These are phyloP conservation scores for Pseudisothecium myosuroides DNA, from an alignment of 225 moss, liverwort and hornwort species.

Conservation along the genomic window DNA sequence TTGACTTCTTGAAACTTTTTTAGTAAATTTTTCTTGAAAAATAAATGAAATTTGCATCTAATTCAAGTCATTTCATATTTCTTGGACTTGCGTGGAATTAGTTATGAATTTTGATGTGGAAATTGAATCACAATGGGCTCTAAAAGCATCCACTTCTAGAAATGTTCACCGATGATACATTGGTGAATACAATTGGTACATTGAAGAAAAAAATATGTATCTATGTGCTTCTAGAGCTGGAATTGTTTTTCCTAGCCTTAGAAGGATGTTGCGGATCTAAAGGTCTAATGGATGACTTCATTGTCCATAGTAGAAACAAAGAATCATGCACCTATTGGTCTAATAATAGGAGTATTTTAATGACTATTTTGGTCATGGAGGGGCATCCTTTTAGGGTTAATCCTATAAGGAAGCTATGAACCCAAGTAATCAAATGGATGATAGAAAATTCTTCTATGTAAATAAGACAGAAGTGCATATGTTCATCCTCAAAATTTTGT, in stretches of 20 bases:
- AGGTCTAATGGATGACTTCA: not conserved
- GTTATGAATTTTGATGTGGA: not conserved
- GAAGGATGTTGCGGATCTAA: fast-evolving
- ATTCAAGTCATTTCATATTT: not conserved
- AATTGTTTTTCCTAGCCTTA: fast-evolving
- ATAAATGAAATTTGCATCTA: not conserved
- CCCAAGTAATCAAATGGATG: fast-evolving
- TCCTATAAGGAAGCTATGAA: fast-evolving
- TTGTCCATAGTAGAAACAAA: fast-evolving
- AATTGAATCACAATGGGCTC: fast-evolving
- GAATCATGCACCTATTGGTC: not conserved
- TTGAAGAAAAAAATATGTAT: not conserved
- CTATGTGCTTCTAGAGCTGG: fast-evolving
- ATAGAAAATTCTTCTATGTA: not conserved
- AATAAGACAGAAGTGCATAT: fast-evolving
- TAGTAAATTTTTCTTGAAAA: fast-evolving
- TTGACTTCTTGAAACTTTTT: not conserved
- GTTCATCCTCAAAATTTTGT: not conserved
- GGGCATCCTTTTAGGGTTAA: fast-evolving
- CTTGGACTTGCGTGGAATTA: fast-evolving
- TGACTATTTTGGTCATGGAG: fast-evolving
- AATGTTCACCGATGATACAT: fast-evolving
- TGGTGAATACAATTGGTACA: fast-evolving
- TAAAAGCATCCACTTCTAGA: fast-evolving
- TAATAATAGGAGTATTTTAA: not conserved